Conservation (phyloP, 441 rosid species). For the Raphanus hybrid region DNA sequence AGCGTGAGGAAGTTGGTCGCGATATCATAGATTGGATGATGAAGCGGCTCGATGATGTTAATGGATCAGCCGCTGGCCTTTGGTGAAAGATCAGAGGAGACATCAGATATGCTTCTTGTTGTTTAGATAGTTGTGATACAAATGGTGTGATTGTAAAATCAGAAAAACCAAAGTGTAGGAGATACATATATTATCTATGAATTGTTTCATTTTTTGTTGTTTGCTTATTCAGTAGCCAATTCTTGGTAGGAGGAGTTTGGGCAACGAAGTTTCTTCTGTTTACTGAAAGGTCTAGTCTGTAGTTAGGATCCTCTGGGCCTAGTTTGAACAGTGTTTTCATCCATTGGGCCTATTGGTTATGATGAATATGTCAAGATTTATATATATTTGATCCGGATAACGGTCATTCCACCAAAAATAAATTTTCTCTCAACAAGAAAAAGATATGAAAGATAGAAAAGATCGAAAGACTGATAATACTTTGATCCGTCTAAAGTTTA, state of each 20-base stretch:
- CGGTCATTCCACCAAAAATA: too few relatives aligned
- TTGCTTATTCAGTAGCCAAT: constrained; percentile 1
- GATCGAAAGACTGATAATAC: neutral
- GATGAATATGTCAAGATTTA: too few relatives aligned
- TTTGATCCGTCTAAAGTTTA: neutral
- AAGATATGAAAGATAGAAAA: too few relatives aligned
- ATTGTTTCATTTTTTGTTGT: constrained; percentile 25
- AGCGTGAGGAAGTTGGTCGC: constrained; percentile 72
- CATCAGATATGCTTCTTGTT: constrained; percentile 22
- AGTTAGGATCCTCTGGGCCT: too few relatives aligned
- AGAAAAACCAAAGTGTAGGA: constrained; percentile 22
- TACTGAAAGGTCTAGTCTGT: too few relatives aligned
- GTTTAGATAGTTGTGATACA: constrained; percentile 34
- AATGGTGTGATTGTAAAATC: constrained; percentile 36
- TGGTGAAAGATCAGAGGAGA: constrained; percentile 30
- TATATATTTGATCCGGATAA: too few relatives aligned
- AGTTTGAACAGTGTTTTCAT: too few relatives aligned
- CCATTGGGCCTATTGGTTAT: too few relatives aligned
- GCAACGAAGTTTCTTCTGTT: too few relatives aligned
- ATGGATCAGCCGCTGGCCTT: constrained; percentile 30
- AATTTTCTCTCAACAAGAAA: too few relatives aligned
- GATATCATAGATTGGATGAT: constrained; percentile 91
- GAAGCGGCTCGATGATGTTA: constrained; percentile 54
- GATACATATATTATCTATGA: constrained; percentile 23
- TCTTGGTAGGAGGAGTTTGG: neutral